phyloP scores from a whole-genome alignment of 2,329 filamentous ascomycete genomes.

The Claviceps quebecensis region DNA sequence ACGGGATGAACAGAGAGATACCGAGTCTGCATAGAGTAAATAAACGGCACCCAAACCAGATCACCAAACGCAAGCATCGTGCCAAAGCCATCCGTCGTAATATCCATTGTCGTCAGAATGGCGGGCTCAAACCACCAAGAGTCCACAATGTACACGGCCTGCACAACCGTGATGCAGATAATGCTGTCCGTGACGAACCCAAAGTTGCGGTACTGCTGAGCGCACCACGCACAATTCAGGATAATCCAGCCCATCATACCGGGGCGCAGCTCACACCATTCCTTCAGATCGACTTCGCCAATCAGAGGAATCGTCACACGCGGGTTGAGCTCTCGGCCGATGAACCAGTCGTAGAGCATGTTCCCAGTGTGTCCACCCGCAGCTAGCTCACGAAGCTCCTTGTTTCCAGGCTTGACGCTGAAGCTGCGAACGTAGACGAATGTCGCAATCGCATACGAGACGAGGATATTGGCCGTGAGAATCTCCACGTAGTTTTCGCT shows the following conservation, averaged over 20 bases:
- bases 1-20: constrained; percentile 76
- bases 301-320: constrained; percentile 65
- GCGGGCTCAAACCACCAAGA: constrained; percentile 76
- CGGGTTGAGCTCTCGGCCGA: constrained; percentile 89
- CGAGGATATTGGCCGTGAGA: constrained; percentile 66
- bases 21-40: constrained; percentile 71
- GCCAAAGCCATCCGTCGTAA: constrained; percentile 85
- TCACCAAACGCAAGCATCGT: constrained; percentile 93
- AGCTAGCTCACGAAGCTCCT: constrained; percentile 61
- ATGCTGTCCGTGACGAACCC: constrained; percentile 80
- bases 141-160: constrained; percentile 74
- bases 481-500: constrained; percentile 82
- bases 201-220: constrained; percentile 75
- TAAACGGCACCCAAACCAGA: constrained; percentile 81
- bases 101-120: constrained; percentile 86
- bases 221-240: constrained; percentile 70
- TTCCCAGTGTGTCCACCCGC: constrained; percentile 73
- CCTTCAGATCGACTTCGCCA: constrained; percentile 80
- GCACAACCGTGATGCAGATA: constrained; percentile 60
- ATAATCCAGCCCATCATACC: constrained; percentile 83
- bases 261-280: constrained; percentile 80
- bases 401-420: constrained; percentile 61
- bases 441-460: constrained; percentile 57
- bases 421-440: constrained; percentile 79
- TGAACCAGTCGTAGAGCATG: constrained; percentile 89